These are phyloP conservation scores for Helenozyma rhizophorensis DNA, from an alignment of 805 yeast genomes.

Conservation along the genomic window DNA sequence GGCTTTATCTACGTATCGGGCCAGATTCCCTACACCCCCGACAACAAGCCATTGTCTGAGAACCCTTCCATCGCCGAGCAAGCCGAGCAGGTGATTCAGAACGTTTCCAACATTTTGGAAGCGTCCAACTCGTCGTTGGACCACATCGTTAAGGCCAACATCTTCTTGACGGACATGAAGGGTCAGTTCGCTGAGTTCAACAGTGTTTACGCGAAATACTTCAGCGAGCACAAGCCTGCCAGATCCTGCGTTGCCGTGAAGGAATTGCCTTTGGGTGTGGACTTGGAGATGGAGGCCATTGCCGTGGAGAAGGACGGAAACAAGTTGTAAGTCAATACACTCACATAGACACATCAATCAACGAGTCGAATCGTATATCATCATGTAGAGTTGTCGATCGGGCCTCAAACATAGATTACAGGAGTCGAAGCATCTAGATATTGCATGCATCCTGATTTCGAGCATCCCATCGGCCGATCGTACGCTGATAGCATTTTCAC, in stretches of 20 bases:
- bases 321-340: conserved; percentile 27
- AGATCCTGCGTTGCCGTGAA: conserved; percentile 97
- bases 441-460: too few relatives aligned
- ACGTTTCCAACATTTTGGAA: conserved; percentile 66
- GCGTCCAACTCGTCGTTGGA: conserved; percentile 83
- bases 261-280: conserved; percentile 83
- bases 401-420: background rate
- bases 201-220: conserved; percentile 75
- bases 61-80: conserved; percentile 61
- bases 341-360: too few relatives aligned
- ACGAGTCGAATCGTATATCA: too few relatives aligned
- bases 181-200: conserved; percentile 77
- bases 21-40: conserved; percentile 87
- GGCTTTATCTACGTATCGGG: conserved; percentile 89
- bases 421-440: background rate
- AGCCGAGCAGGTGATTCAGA: conserved; percentile 69
- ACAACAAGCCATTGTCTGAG: conserved; percentile 75
- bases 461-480: too few relatives aligned
- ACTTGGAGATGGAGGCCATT: conserved; percentile 86
- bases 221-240: conserved; percentile 81
- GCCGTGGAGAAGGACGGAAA: conserved; percentile 60
- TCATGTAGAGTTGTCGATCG: background rate
- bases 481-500: too few relatives aligned
- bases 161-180: conserved; percentile 87
- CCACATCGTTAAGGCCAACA: conserved; percentile 80